Evolutionary conservation across 2,329 filamentous ascomycete species (phyloP).

Genomic region (Pseudocercospora macadamiae): DNA sequence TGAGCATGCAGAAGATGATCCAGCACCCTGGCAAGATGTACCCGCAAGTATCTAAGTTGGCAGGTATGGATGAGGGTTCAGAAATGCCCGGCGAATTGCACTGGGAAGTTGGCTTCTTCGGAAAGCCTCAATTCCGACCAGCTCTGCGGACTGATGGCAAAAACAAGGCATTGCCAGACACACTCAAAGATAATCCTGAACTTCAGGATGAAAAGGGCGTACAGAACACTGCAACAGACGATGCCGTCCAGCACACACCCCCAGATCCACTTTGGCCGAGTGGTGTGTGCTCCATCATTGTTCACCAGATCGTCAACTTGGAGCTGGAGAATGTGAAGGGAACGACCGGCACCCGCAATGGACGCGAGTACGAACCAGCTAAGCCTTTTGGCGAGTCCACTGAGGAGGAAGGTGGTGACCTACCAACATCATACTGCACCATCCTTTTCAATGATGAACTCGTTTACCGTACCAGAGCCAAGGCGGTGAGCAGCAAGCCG

Average conservation of each 20-base stretch:
- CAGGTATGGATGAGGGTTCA: slow-evolving; percentile 79
- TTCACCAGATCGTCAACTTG: slow-evolving; percentile 94
- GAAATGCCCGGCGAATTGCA: slow-evolving; percentile 91
- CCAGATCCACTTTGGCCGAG: slow-evolving; percentile 96
- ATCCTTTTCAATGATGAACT: slow-evolving; percentile 87
- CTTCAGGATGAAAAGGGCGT: slow-evolving; percentile 87
- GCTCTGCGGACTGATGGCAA: slow-evolving; percentile 86
- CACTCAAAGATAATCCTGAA: slow-evolving; percentile 72
- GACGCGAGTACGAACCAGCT: slow-evolving; percentile 85
- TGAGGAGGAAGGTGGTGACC: slow-evolving; percentile 75
- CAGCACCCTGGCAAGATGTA: slow-evolving; percentile 94
- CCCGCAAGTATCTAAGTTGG: slow-evolving; percentile 79
- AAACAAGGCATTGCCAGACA: slow-evolving; percentile 73
- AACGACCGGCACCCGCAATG: slow-evolving; percentile 77
- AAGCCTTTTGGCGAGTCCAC: slow-evolving; percentile 81
- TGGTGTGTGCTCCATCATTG: slow-evolving; percentile 80
- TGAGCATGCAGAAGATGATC: slow-evolving; percentile 93
- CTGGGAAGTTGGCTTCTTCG: slow-evolving; percentile 96
- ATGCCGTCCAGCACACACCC: slow-evolving; percentile 85
- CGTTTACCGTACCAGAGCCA: slow-evolving; percentile 90
- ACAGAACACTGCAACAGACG: slow-evolving; percentile 72
- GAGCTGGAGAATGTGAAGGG: slow-evolving; percentile 91
- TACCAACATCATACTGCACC: slow-evolving; percentile 93
- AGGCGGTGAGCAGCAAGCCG: slow-evolving; percentile 90
- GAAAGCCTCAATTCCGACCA: slow-evolving; percentile 83